phyloP scores from a whole-genome alignment of 176 grass and related monocot genomes.

The Triticum dicoccoides region DNA sequence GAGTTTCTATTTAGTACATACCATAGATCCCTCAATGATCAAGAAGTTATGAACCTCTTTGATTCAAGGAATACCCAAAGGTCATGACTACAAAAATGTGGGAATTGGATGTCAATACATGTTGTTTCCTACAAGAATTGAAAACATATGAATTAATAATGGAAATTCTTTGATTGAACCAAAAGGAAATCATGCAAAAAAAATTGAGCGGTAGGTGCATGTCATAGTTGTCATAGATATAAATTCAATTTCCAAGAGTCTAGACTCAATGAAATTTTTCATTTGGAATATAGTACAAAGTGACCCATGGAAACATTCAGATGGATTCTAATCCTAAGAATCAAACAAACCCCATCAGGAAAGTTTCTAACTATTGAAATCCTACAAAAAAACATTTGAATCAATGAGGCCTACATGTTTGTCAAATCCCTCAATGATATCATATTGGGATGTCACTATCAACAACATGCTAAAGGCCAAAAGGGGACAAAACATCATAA shows the following conservation, averaged over 20 bases:
- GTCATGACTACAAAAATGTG: neutral
- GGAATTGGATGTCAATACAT: neutral
- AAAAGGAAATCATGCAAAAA: neutral
- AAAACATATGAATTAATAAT: neutral
- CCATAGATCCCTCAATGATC: neutral
- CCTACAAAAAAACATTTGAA: neutral
- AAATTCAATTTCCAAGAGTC: neutral
- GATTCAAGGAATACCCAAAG: neutral
- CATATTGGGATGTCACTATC: neutral
- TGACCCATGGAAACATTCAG: neutral
- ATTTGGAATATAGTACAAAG: neutral
- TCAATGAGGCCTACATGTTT: neutral
- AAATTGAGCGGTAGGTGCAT: neutral
- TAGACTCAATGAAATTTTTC: neutral
- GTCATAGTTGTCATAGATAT: neutral
- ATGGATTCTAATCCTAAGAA: neutral
- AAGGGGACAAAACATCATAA: neutral
- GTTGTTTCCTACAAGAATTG: neutral
- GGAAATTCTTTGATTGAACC: neutral
- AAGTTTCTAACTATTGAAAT: neutral
- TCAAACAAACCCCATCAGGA: neutral
- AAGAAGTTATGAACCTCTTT: neutral
- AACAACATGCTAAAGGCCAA: neutral
- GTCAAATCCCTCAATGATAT: neutral
- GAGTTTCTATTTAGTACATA: neutral